Evolutionary conservation across 2,329 filamentous ascomycete genomes (phyloP), one percentile per base, ranked within the genome.

Genomic region (Aspergillus sp.): DNA sequence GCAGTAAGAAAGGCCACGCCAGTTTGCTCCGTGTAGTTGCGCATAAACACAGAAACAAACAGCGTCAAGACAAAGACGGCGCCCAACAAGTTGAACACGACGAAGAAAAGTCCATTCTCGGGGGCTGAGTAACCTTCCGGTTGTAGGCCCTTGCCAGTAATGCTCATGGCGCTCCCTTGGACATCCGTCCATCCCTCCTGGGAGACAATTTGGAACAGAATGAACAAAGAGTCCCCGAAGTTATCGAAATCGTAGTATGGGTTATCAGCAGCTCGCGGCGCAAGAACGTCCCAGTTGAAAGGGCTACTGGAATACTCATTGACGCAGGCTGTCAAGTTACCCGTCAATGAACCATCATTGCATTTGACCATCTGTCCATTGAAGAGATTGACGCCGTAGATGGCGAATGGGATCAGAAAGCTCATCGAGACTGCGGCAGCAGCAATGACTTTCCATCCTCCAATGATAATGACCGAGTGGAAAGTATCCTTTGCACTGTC

Each of bases 21-120:
- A 0, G 94, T 99, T 73, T 97, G 92, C 73, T 99, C 94, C 0
- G 94, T 99, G 73, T 99, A 99, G 70, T 96, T 99, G 55, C 94
- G 90, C 94, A 99, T 99, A 71, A 99, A 99, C 55, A 99, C 94
- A 51, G 94, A 97, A 45, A 99, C 95, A 71, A 99, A 99, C 66
- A 99, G 78, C 1, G 94, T 99, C 66, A 99, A 80, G 56, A 99
- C 88, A 73, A 99, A 99, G 58, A 99, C 93, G 0, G 94, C 94
- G 30, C 91, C 91, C 63, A 99, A 81, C 68, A 99, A 82, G 73
- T 99, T 99, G 84, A 97, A 99, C 4, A 93, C 80, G 51, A 99
- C 84, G 68, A 99, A 96, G 78, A 96, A 99, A 33, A 97, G 71
- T 0, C 90, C 92, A 60, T 99, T 97, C 38, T 88, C 91, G 64